phyloP scores from a whole-genome alignment of 1,284 basidiomycete species.

The Exobasidium rhododendri region DNA sequence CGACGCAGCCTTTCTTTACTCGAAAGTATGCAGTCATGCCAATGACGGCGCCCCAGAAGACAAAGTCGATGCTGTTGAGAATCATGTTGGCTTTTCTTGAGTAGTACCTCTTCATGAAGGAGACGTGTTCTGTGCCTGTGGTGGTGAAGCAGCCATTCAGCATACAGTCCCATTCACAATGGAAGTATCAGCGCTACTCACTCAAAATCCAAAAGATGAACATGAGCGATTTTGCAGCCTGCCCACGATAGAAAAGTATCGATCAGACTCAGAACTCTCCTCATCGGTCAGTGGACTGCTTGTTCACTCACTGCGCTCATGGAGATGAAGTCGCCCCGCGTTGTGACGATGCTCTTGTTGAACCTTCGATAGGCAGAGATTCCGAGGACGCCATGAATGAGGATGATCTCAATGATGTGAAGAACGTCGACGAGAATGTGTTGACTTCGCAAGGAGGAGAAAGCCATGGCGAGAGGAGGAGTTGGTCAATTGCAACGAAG shows the following conservation, averaged over 20 bases:
- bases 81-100: conserved; percentile 8
- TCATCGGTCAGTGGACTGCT: too few species aligned
- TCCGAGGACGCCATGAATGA: conserved; percentile 14
- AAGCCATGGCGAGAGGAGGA: neutral
- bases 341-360: conserved; percentile 3
- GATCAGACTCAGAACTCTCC: neutral
- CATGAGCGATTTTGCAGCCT: conserved; percentile 4
- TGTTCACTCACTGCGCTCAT: conserved; percentile 2
- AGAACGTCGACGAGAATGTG: neutral
- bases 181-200: neutral
- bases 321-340: conserved; percentile 1
- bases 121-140: conserved; percentile 2
- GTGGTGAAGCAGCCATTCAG: neutral
- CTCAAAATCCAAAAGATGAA: conserved; percentile 10
- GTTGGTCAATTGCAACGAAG: neutral
- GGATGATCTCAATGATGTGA: conserved; percentile 7
- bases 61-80: conserved; percentile 6
- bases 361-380: conserved; percentile 5
- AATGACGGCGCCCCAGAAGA: conserved; percentile 9
- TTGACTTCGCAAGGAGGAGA: neutral
- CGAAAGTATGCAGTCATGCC: conserved; percentile 8
- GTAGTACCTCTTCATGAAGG: conserved; percentile 1
- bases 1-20: neutral
- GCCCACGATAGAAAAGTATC: conserved; percentile 2
- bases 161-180: too few species aligned